Conservation (phyloP, 2,329 filamentous ascomycete genomes). For the Talaromyces pinophilus region DNA sequence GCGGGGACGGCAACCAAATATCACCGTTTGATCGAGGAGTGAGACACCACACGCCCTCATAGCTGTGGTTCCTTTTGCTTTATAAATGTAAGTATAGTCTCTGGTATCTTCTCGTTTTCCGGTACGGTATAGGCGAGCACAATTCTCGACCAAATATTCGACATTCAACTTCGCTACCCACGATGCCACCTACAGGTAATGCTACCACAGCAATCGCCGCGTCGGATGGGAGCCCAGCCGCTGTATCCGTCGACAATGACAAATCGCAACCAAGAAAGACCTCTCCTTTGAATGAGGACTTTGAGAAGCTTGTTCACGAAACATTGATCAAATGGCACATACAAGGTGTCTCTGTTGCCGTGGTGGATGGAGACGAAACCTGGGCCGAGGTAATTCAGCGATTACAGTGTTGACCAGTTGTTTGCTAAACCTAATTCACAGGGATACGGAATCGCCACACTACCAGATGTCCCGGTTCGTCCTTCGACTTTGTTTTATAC, state of each 20-base stretch:
- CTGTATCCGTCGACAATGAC: neutral
- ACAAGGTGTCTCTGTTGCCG: conserved; percentile 20
- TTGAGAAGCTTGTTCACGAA: conserved; percentile 19
- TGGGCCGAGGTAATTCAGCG: conserved; percentile 21
- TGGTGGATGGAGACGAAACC: conserved; percentile 20
- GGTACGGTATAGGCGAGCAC: neutral
- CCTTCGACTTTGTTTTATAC: conserved; percentile 54
- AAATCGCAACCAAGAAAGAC: neutral
- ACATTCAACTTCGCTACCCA: neutral
- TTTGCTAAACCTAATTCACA: conserved; percentile 24
- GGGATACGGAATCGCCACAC: conserved; percentile 44
- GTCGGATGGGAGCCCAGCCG: neutral
- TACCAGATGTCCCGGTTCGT: conserved; percentile 38
- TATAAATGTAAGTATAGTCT: too few species aligned
- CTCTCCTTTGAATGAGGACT: conserved; percentile 23
- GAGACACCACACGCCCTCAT: neutral
- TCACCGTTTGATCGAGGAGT: neutral
- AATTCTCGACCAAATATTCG: neutral
- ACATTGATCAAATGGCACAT: conserved; percentile 21
- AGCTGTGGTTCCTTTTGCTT: too few species aligned
- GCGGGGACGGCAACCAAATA: neutral
- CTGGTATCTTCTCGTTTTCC: too few species aligned
- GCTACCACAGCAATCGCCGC: neutral
- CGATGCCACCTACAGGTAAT: conserved; percentile 4
- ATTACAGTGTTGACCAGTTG: neutral